phyloP scores from a whole-genome alignment of 2,329 filamentous ascomycete genomes.

The Paraphaeosphaeria sporulosa region DNA sequence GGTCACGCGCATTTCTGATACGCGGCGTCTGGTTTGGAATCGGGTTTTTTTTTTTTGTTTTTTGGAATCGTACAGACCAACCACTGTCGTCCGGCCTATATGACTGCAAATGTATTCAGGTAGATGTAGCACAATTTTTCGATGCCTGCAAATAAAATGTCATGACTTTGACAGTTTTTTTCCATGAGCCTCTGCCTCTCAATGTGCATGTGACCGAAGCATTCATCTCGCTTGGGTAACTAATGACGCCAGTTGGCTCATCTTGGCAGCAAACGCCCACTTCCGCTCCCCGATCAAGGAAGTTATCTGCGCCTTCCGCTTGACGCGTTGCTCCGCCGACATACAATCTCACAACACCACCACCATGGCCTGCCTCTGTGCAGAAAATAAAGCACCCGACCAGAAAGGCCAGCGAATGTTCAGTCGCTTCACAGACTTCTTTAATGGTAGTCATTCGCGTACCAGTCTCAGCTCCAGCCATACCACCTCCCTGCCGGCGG shows the following conservation, averaged over 20 bases:
- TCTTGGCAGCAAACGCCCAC: constrained; percentile 5
- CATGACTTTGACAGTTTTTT: too few relatives aligned
- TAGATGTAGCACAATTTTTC: too few relatives aligned
- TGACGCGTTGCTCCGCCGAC: not conserved
- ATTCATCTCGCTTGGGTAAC: constrained; percentile 9
- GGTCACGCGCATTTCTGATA: too few relatives aligned
- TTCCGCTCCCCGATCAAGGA: not conserved
- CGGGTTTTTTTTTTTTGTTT: too few relatives aligned
- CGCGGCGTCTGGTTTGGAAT: too few relatives aligned
- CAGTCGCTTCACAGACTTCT: constrained; percentile 12
- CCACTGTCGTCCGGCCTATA: too few relatives aligned
- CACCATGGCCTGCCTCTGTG: constrained; percentile 14
- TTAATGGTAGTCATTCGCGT: constrained; percentile 11
- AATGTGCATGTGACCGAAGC: constrained; percentile 1
- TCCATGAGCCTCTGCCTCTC: too few relatives aligned
- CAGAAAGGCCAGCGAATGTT: not conserved
- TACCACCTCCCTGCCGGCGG: not conserved
- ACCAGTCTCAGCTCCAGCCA: not conserved
- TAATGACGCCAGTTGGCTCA: not conserved
- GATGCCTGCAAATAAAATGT: too few relatives aligned
- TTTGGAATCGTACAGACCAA: too few relatives aligned
- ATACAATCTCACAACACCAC: not conserved
- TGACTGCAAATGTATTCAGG: too few relatives aligned
- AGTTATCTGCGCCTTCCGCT: not conserved
- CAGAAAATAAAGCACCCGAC: constrained; percentile 10